These are phyloP conservation scores for Sphagnum magellanicum DNA, from an alignment of 228 moss, liverwort and hornwort genomes.

Conservation along the genomic window DNA sequence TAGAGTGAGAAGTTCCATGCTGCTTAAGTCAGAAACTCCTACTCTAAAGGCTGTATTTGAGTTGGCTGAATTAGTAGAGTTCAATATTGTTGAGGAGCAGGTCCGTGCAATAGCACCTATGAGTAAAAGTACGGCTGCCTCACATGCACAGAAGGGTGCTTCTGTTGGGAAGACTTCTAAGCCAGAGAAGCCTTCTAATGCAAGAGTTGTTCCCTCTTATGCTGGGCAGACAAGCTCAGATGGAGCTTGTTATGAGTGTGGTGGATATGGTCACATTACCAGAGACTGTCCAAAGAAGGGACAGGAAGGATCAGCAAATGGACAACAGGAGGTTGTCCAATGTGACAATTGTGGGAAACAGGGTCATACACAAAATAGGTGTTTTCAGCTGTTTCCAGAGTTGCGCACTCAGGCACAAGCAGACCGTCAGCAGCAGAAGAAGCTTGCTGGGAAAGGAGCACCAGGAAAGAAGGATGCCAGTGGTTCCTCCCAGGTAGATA, in stretches of 20 bases:
- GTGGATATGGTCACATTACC: too few relatives aligned
- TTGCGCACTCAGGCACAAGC: neutral
- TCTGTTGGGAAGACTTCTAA: too few relatives aligned
- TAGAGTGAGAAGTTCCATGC: neutral
- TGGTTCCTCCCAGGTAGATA: neutral
- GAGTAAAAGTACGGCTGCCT: too few relatives aligned
- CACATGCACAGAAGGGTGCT: too few relatives aligned
- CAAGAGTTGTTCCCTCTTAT: too few relatives aligned
- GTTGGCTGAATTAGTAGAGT: neutral
- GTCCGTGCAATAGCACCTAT: too few relatives aligned
- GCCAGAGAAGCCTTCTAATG: too few relatives aligned
- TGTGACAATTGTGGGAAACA: neutral
- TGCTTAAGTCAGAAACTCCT: neutral
- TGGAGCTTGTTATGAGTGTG: too few relatives aligned
- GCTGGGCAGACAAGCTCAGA: too few relatives aligned
- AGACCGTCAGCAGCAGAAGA: neutral
- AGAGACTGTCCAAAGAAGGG: too few relatives aligned
- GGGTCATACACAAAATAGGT: too few relatives aligned
- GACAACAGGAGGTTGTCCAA: neutral
- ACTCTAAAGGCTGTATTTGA: neutral
- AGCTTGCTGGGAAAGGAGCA: neutral
- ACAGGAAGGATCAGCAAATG: too few relatives aligned
- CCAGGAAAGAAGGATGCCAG: neutral
- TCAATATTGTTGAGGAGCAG: constrained; percentile 1
- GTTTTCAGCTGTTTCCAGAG: neutral